These are phyloP conservation scores for Blastobotrys muscicola DNA, from an alignment of 805 yeast species.

Conservation along the genomic window DNA sequence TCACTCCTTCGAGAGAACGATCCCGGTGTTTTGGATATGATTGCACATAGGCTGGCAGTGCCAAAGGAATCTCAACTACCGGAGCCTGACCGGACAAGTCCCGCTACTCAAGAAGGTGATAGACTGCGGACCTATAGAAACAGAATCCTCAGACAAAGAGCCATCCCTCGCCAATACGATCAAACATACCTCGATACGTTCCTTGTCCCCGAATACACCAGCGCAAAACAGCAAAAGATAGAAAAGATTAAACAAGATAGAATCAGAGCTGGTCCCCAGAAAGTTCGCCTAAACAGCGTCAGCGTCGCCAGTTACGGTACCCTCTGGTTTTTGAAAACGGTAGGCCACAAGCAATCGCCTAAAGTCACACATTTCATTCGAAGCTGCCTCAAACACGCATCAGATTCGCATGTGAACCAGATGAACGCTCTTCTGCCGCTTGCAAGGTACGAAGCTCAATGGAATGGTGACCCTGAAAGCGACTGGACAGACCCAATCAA, in stretches of 20 bases:
- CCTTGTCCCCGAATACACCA: constrained; percentile 4
- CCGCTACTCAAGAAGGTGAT: background rate
- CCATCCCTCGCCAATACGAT: constrained; percentile 1
- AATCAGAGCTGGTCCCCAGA: background rate
- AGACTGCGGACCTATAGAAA: background rate
- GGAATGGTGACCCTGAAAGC: constrained; percentile 3
- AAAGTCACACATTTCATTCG: background rate
- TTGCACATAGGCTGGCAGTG: background rate
- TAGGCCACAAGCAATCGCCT: background rate
- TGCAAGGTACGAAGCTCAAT: constrained; percentile 4
- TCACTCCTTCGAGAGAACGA: background rate
- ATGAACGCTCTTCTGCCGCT: constrained; percentile 1
- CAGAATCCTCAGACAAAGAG: background rate
- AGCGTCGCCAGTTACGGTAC: too few relatives aligned
- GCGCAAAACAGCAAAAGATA: background rate
- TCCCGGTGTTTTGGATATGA: background rate
- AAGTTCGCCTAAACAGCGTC: background rate
- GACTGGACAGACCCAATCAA: constrained; percentile 3
- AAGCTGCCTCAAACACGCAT: background rate
- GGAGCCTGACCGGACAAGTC: too few relatives aligned
- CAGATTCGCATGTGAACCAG: background rate
- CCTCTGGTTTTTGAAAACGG: too few relatives aligned
- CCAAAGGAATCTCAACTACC: background rate
- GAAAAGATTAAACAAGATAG: background rate
- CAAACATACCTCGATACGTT: constrained; percentile 3